Conservation (phyloP, 768 basidiomycete genomes). For the Sarcodon sp. region DNA sequence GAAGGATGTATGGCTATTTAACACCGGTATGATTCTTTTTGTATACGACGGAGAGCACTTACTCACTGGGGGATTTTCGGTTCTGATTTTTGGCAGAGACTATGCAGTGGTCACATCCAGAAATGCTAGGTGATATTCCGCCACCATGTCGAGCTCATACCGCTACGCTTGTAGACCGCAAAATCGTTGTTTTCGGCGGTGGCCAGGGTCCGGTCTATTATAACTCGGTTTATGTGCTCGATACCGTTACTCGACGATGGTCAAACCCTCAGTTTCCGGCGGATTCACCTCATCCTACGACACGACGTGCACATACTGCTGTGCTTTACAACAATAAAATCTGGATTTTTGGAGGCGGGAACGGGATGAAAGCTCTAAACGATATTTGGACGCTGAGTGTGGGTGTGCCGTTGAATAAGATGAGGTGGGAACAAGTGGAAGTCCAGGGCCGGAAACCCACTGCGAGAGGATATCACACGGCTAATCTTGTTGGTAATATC, state of each 20-base stretch:
- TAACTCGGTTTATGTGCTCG: conserved; percentile 71
- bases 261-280: conserved; percentile 25
- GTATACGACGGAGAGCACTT: neutral
- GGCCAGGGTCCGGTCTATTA: conserved; percentile 78
- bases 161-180: conserved; percentile 69
- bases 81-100: conserved; percentile 40
- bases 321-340: conserved; percentile 61
- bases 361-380: conserved; percentile 79
- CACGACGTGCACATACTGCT: conserved; percentile 81
- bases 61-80: neutral
- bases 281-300: conserved; percentile 17
- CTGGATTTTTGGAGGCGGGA: conserved; percentile 91
- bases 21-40: conserved; percentile 42
- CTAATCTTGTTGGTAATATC: conserved; percentile 72
- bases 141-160: conserved; percentile 84
- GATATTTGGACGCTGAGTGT: conserved; percentile 86
- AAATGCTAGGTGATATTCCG: conserved; percentile 65
- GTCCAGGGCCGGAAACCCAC: conserved; percentile 44
- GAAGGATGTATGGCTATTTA: conserved; percentile 74
- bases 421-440: conserved; percentile 49
- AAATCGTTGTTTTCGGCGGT: conserved; percentile 78
- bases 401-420: conserved; percentile 20
- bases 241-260: conserved; percentile 66
- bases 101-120: conserved; percentile 79
- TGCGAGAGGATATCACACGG: conserved; percentile 81